Evolutionary conservation across 306 rosid genomes (phyloP).

Genomic region (Cucurbita moschata): DNA sequence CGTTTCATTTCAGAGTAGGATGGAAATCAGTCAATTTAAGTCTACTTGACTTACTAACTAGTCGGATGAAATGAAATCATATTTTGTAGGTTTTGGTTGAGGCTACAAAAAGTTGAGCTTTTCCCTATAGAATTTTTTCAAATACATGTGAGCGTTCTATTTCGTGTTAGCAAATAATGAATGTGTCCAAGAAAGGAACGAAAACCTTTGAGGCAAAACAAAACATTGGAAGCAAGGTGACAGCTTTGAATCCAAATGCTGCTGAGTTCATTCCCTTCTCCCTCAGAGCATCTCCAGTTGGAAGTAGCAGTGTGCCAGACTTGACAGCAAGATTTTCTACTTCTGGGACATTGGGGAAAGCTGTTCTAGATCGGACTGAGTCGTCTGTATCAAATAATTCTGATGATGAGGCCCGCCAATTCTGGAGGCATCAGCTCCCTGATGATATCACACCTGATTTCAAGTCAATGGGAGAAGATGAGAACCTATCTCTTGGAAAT

Average conservation of each 20-base stretch:
- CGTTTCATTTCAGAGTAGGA: neutral
- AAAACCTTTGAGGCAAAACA: slow-evolving; percentile 29
- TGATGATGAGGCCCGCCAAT: slow-evolving; percentile 86
- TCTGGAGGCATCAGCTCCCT: slow-evolving; percentile 92
- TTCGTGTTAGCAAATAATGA: slow-evolving; percentile 52
- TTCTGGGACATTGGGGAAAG: slow-evolving; percentile 58
- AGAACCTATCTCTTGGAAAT: slow-evolving; percentile 44
- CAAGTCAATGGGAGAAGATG: slow-evolving; percentile 73
- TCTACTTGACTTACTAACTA: neutral
- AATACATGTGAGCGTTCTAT: slow-evolving; percentile 8
- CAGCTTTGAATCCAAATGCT: slow-evolving; percentile 78
- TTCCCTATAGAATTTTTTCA: neutral
- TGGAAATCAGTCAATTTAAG: neutral
- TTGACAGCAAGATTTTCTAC: slow-evolving; percentile 27
- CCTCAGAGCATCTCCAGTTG: slow-evolving; percentile 64
- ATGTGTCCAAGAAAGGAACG: slow-evolving; percentile 56
- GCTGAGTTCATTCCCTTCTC: slow-evolving; percentile 84
- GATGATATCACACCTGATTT: slow-evolving; percentile 97
- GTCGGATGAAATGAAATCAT: neutral
- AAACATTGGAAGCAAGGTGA: slow-evolving; percentile 38
- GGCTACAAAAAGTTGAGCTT: slow-evolving; percentile 17
- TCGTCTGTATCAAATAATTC: slow-evolving; percentile 71
- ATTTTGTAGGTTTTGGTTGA: slow-evolving; percentile 82
- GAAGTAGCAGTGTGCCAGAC: slow-evolving; percentile 45
- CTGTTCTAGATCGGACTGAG: slow-evolving; percentile 69